A percentile compares a stretch with the other conserved stretches of the same genome.
Conservation (phyloP, 2,329 filamentous ascomycete genomes). For the Penicillium nordicum region DNA sequence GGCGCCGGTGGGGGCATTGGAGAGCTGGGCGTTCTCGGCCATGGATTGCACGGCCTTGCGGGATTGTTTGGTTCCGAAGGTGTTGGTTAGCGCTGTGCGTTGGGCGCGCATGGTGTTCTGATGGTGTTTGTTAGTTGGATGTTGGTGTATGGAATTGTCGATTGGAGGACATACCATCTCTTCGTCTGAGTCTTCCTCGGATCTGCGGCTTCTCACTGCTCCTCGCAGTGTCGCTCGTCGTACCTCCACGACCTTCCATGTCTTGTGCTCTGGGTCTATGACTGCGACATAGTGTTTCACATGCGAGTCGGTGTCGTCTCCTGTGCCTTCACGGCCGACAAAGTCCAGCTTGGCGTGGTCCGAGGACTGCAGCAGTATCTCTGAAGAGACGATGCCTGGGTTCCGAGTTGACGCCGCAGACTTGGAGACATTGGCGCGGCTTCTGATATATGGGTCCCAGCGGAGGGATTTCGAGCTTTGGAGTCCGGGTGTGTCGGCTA, state of each 20-base stretch:
- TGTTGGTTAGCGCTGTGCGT: conserved; percentile 45
- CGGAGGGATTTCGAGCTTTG: conserved; percentile 30
- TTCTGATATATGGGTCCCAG: conserved; percentile 46
- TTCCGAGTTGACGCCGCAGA: conserved; percentile 32
- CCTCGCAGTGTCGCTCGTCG: conserved; percentile 56
- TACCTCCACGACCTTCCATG: conserved; percentile 53
- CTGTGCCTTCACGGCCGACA: conserved; percentile 49
- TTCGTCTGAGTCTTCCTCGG: conserved; percentile 27
- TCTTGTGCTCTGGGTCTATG: conserved; percentile 53
- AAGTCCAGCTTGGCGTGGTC: conserved; percentile 60
- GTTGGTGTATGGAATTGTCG: not conserved
- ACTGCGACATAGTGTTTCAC: conserved; percentile 61
- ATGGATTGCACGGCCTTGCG: conserved; percentile 48
- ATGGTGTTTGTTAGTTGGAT: conserved; percentile 11
- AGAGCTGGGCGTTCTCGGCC: conserved; percentile 48
- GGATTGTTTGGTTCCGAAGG: conserved; percentile 51
- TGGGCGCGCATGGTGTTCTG: conserved; percentile 40
- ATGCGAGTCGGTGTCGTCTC: conserved; percentile 49
- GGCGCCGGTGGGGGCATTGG: conserved; percentile 36
- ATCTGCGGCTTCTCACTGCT: conserved; percentile 35
- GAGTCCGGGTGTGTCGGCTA: conserved; percentile 37
- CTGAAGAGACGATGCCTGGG: conserved; percentile 40
- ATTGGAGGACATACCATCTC: conserved; percentile 26
- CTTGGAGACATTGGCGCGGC: conserved; percentile 43
- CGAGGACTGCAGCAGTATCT: conserved; percentile 60